Conservation (phyloP, 306 rosid genomes). For the Acacia crassicarpa region DNA sequence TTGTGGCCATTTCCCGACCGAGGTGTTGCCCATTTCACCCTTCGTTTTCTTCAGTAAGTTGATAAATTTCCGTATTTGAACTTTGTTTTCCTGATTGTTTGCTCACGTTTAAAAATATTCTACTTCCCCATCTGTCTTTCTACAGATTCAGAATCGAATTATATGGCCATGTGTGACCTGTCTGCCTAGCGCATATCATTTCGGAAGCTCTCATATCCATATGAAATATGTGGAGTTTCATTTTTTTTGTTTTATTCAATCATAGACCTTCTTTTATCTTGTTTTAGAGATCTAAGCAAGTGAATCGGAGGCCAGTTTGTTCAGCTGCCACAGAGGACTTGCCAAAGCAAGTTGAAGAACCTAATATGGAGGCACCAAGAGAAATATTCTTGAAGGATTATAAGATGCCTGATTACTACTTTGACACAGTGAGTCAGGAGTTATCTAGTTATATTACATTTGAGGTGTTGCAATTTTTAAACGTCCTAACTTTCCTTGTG, state of each 20-base stretch:
- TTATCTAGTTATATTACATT: constrained; percentile 27
- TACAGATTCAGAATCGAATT: constrained; percentile 8
- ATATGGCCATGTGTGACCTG: not conserved
- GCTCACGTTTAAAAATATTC: not conserved
- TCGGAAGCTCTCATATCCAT: not conserved
- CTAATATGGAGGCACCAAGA: constrained; percentile 73
- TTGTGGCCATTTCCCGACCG: constrained; percentile 43
- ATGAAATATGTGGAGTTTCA: not conserved
- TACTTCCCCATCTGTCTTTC: not conserved
- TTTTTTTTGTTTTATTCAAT: constrained; percentile 5
- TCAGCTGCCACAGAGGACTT: constrained; percentile 70
- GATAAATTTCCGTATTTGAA: constrained; percentile 14
- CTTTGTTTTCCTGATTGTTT: constrained; percentile 20
- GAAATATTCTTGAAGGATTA: constrained; percentile 94
- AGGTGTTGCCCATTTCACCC: constrained; percentile 39
- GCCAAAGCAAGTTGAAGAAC: constrained; percentile 64
- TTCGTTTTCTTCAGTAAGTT: constrained; percentile 59
- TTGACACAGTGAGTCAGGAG: constrained; percentile 61
- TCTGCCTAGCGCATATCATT: not conserved
- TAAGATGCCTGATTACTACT: constrained; percentile 88
- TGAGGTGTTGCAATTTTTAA: constrained; percentile 18
- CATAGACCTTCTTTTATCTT: constrained; percentile 30
- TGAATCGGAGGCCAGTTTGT: constrained; percentile 63
- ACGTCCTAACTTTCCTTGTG: not conserved
- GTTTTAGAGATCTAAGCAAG: constrained; percentile 58